These are phyloP conservation scores for Sanghuangporus sanghuang DNA, from an alignment of 1,284 basidiomycete species.

Conservation along the genomic window DNA sequence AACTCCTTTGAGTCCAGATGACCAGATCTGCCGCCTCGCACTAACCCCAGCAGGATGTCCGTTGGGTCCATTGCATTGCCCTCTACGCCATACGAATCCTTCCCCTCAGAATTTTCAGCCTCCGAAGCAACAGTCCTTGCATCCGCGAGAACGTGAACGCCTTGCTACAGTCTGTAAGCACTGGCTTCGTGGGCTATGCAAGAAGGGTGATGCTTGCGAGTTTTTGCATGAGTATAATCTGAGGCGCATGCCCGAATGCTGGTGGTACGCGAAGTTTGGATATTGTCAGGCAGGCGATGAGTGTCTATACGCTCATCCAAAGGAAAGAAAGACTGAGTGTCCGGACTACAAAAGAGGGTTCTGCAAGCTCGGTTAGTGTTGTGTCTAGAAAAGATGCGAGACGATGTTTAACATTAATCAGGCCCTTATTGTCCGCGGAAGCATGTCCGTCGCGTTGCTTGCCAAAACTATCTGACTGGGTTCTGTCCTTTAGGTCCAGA, in stretches of 20 bases:
- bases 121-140: constrained; percentile 71
- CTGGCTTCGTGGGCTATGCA: constrained; percentile 97
- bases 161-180: constrained; percentile 98
- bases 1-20: constrained; percentile 46
- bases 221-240: constrained; percentile 99
- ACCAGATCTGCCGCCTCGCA: constrained; percentile 85
- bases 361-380: constrained; percentile 75
- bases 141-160: constrained; percentile 81
- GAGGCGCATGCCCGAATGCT: constrained; percentile 98
- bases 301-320: constrained; percentile 97
- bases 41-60: constrained; percentile 82
- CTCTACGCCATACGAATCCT: constrained; percentile 84
- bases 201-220: constrained; percentile 97
- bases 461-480: constrained; percentile 88
- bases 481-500: constrained; percentile 94
- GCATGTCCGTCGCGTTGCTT: constrained; percentile 88
- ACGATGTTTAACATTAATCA: constrained; percentile 26
- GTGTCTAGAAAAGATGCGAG: background rate
- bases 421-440: constrained; percentile 89
- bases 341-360: constrained; percentile 96
- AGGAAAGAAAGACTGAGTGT: constrained; percentile 89
- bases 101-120: constrained; percentile 85
- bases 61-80: constrained; percentile 82
- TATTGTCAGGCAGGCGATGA: constrained; percentile 98
- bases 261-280: constrained; percentile 98